Evolutionary conservation across 768 basidiomycete species (phyloP).

Genomic region (Suillus decipiens): DNA sequence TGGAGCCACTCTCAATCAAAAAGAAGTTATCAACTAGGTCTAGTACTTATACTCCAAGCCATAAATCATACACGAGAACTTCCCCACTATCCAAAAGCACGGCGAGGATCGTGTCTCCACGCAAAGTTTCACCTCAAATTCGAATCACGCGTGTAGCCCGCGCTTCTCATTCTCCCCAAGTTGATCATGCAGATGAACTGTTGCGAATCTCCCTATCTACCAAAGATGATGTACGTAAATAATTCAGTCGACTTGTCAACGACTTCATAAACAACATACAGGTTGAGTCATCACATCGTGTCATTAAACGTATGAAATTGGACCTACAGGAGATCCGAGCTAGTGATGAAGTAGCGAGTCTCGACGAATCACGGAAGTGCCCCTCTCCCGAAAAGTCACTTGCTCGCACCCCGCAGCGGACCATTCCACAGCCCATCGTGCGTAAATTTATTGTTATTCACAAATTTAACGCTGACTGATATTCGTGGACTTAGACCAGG

Average conservation of each 20-base stretch:
- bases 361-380: constrained; percentile 44
- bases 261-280: constrained; percentile 29
- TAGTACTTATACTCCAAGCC: constrained; percentile 36
- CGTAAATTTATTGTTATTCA: constrained; percentile 15
- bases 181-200: constrained; percentile 47
- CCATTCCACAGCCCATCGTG: constrained; percentile 44
- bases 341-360: constrained; percentile 18
- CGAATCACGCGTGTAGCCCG: constrained; percentile 31
- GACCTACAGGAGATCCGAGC: constrained; percentile 54
- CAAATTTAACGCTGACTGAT: constrained; percentile 7
- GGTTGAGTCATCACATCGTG: constrained; percentile 71
- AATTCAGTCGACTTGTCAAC: background rate
- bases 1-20: constrained; percentile 84
- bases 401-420: constrained; percentile 48
- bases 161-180: constrained; percentile 29
- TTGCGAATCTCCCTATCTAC: constrained; percentile 53
- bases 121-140: constrained; percentile 57
- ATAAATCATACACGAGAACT: constrained; percentile 42
- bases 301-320: constrained; percentile 73
- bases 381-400: constrained; percentile 58
- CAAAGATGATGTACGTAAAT: constrained; percentile 61
- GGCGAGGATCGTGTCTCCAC: constrained; percentile 48
- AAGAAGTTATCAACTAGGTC: constrained; percentile 73
- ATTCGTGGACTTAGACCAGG: constrained; percentile 49
- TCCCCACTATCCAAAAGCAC: constrained; percentile 54